Base-by-base conservation (phyloP, 2,329 filamentous ascomycete genomes). In the Fusarium poae region DNA sequence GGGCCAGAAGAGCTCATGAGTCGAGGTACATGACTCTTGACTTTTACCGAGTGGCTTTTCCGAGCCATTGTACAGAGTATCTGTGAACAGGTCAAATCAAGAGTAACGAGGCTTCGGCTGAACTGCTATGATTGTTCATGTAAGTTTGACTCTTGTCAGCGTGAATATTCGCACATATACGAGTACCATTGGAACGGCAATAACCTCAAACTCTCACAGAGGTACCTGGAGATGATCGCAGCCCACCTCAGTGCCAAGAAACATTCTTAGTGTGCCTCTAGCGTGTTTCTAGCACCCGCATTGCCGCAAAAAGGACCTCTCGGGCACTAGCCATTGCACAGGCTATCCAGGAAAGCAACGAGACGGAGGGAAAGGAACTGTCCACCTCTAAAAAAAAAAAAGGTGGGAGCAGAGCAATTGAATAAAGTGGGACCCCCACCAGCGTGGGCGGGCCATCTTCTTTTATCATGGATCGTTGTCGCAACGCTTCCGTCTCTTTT, bases 391-490 rank as follows among this genome's bases (percentile, higher is more conserved):
- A 27, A 8, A 27, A 27, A 27, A 27, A 27, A 8, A 27, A 27
- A 27, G 27, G 27, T 27, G 27, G 27, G 42, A 46, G 54, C 42
- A 53, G 54, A 49, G 58, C 50, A 46, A 55, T 45, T 40, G 58
- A 46, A 48, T 45, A 53, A 59, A 53, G 61, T 57, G 71, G 70
- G 62, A 54, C 71, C 73, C 73, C 73, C 72, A 74, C 72, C 68
- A 74, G 52, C 46, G 51, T 61, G 35, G 58, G 61, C 60, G 53
- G 58, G 52, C 60, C 70, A 59, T 67, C 68, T 62, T 65, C 71
- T 69, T 75, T 73, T 72, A 75, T 75, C 73, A 70, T 65, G 57
- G 71, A 69, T 66, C 57, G 65, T 63, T 61, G 71, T 71, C 65
- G 73, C 72, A 73, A 75, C 61, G 64, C 62, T 71, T 62, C 53